phyloP scores from a whole-genome alignment of 2,329 filamentous ascomycete genomes.

The Talaromyces sp. region DNA sequence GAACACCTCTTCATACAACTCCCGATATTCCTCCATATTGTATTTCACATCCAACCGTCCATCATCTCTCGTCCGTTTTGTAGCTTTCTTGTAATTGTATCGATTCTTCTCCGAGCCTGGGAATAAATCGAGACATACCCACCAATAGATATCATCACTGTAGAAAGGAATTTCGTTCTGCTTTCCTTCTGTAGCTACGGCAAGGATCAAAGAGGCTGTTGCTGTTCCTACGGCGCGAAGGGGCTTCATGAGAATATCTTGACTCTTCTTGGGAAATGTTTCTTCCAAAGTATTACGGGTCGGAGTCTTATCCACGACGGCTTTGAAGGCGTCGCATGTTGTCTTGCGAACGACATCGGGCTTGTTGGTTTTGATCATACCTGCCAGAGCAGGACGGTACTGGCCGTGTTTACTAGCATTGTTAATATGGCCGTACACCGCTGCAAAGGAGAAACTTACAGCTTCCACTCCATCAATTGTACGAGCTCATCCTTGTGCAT shows the following conservation, averaged over 20 bases:
- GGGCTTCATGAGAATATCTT: constrained; percentile 33
- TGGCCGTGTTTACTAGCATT: constrained; percentile 39
- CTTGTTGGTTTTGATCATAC: constrained; percentile 39
- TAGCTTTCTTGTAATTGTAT: constrained; percentile 21
- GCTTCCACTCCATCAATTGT: constrained; percentile 44
- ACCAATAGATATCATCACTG: constrained; percentile 40
- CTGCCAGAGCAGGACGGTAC: constrained; percentile 38
- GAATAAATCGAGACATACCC: constrained; percentile 33
- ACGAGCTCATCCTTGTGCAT: constrained; percentile 34
- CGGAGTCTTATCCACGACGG: constrained; percentile 13
- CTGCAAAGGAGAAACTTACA: constrained; percentile 29
- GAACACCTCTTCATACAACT: constrained; percentile 30
- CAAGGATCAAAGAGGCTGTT: constrained; percentile 43
- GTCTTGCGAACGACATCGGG: constrained; percentile 26
- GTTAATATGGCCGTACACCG: not conserved
- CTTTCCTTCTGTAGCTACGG: constrained; percentile 25
- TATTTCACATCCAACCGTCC: constrained; percentile 40
- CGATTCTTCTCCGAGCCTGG: constrained; percentile 21
- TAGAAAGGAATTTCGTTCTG: constrained; percentile 37
- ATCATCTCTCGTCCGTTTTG: constrained; percentile 9
- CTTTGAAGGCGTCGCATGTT: constrained; percentile 28
- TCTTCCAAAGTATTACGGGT: constrained; percentile 14
- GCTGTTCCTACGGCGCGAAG: constrained; percentile 43
- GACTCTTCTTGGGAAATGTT: constrained; percentile 30
- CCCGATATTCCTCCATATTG: constrained; percentile 37